These are phyloP conservation scores for Solanum corneliomulleri DNA, from an alignment of 257 asterid species.

Conservation along the genomic window DNA sequence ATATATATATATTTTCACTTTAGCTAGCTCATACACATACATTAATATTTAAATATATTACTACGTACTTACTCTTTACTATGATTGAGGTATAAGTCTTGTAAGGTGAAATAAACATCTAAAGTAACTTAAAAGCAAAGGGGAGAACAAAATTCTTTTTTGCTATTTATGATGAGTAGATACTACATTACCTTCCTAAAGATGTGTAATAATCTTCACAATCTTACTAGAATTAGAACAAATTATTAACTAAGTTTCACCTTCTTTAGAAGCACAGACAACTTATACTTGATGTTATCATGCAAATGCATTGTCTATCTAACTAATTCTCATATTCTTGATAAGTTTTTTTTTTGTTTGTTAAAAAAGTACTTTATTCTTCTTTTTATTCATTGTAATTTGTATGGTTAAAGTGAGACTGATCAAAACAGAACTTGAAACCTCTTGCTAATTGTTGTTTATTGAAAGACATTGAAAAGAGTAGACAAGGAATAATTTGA, in stretches of 20 bases:
- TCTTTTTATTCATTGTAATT: not conserved
- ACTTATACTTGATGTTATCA: not conserved
- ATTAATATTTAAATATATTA: not conserved
- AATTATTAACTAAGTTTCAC: slow-evolving; percentile 1
- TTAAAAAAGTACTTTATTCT: not conserved
- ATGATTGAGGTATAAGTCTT: slow-evolving; percentile 20
- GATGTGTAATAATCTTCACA: slow-evolving; percentile 22
- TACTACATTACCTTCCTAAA: slow-evolving; percentile 14
- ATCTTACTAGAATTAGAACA: slow-evolving; percentile 41
- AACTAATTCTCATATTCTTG: not conserved
- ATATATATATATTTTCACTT: not conserved
- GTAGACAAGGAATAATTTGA: not conserved
- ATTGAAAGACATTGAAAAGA: not conserved
- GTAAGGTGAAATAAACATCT: slow-evolving; percentile 23
- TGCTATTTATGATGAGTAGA: slow-evolving; percentile 15
- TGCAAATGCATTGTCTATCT: not conserved
- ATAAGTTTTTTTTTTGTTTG: not conserved
- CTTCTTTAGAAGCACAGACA: not conserved
- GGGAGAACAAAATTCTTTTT: slow-evolving; percentile 3
- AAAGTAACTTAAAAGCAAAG: slow-evolving; percentile 78
- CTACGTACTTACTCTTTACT: not conserved
- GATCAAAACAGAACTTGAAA: not conserved
- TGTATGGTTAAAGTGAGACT: not conserved
- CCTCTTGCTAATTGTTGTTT: not conserved
- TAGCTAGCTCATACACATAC: not conserved